A percentile compares a stretch with the other conserved stretches of the same genome.
These are phyloP conservation scores for Amanita thiersii DNA, from an alignment of 768 basidiomycete species.

Conservation along the genomic window DNA sequence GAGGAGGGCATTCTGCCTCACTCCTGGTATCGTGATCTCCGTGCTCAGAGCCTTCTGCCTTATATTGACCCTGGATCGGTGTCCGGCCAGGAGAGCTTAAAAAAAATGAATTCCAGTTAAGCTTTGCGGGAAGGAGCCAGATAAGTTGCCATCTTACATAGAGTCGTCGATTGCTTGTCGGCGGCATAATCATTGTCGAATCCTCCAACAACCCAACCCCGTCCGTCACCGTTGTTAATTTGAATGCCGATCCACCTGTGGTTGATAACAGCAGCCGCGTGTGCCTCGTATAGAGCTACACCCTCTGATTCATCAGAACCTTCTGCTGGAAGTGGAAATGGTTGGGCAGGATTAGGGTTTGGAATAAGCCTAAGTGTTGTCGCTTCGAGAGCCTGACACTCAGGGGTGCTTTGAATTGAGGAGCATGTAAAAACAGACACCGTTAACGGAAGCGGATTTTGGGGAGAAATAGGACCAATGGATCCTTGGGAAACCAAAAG, in stretches of 20 bases:
- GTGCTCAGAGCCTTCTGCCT: conserved; percentile 27
- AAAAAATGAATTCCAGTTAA: background rate
- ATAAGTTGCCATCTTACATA: conserved; percentile 31
- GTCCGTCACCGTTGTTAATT: conserved; percentile 39
- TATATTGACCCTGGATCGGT: background rate
- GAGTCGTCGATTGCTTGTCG: conserved; percentile 22
- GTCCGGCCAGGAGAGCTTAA: conserved; percentile 3
- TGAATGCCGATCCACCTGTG: conserved; percentile 42
- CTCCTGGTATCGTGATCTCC: conserved; percentile 41
- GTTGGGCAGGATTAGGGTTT: conserved; percentile 38
- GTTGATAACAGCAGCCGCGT: conserved; percentile 18
- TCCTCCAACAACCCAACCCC: conserved; percentile 57
- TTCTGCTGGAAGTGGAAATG: conserved; percentile 61
- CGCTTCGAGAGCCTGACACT: conserved; percentile 38
- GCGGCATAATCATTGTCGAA: conserved; percentile 30
- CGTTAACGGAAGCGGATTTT: conserved; percentile 32
- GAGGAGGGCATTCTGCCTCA: conserved; percentile 53
- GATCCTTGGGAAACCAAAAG: conserved; percentile 58
- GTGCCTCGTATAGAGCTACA: conserved; percentile 53
- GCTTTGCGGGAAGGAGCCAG: conserved; percentile 7
- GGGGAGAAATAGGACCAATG: conserved; percentile 42
- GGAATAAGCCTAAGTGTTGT: conserved; percentile 54
- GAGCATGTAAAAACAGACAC: conserved; percentile 42
- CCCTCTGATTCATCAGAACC: conserved; percentile 74
- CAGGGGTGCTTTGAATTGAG: conserved; percentile 14